Conservation (phyloP, 768 basidiomycete species). For the Cystofilobasidium ferigula region DNA sequence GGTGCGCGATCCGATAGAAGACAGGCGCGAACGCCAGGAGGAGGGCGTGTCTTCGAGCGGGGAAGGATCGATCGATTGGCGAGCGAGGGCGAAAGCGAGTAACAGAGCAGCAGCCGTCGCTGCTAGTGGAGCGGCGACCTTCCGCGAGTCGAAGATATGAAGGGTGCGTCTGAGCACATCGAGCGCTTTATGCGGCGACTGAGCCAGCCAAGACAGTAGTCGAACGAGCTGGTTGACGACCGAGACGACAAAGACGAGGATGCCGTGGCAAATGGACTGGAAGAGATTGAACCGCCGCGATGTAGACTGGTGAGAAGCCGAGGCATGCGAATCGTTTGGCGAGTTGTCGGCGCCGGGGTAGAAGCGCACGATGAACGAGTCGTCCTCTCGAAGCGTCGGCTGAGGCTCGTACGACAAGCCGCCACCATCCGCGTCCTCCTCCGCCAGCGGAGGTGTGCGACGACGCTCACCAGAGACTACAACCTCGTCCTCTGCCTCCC, state of each 20-base stretch:
- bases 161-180: neutral
- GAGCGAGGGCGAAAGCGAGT: slow-evolving; percentile 6
- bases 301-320: neutral
- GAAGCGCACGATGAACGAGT: slow-evolving; percentile 10
- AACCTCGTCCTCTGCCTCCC: slow-evolving; percentile 27
- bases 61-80: slow-evolving; percentile 8
- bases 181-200: neutral
- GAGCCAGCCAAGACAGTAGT: neutral
- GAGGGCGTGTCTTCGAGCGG: slow-evolving; percentile 23
- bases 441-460: neutral
- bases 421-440: neutral
- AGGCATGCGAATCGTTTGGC: neutral
- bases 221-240: slow-evolving; percentile 1
- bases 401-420: neutral
- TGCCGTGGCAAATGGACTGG: neutral
- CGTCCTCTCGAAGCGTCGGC: slow-evolving; percentile 5
- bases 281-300: neutral
- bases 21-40: slow-evolving; percentile 20
- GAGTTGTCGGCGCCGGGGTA: slow-evolving; percentile 4
- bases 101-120: neutral
- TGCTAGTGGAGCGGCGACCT: neutral
- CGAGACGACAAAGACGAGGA: slow-evolving; percentile 13
- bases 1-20: neutral
- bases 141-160: slow-evolving; percentile 9
- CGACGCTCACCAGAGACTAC: neutral